Conservation (phyloP, 2,329 filamentous ascomycete genomes). For the Lomentospora prolificans region DNA sequence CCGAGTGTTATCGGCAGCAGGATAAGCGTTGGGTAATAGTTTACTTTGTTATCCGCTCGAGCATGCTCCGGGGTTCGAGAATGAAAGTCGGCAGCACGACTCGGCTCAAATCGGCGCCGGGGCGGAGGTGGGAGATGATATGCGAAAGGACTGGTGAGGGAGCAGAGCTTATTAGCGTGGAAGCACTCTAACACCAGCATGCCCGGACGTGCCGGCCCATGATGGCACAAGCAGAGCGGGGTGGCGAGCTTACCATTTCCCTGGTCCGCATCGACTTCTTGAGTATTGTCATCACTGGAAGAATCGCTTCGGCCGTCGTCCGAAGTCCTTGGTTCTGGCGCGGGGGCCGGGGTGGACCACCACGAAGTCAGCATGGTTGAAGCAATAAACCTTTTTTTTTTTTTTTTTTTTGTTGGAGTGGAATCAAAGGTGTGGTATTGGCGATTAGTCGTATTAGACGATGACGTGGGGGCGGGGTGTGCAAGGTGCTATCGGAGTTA, state of each 20-base stretch:
- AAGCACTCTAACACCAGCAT: not conserved
- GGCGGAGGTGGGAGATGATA: constrained; percentile 93
- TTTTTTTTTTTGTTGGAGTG: not conserved
- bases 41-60: constrained; percentile 97
- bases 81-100: constrained; percentile 97
- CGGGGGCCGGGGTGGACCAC: constrained; percentile 12
- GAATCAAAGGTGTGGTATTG: not conserved
- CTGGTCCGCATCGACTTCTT: constrained; percentile 81
- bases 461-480: constrained; percentile 1
- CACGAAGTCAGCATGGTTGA: constrained; percentile 31
- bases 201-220: not conserved
- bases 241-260: constrained; percentile 63
- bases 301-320: constrained; percentile 41
- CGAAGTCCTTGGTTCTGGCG: constrained; percentile 21
- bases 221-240: not conserved
- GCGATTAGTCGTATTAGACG: not conserved
- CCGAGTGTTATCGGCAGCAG: too few relatives aligned
- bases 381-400: not conserved
- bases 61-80: constrained; percentile 92
- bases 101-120: constrained; percentile 87
- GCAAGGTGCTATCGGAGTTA: not conserved
- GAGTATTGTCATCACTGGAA: constrained; percentile 57
- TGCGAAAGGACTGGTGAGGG: constrained; percentile 73
- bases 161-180: not conserved
- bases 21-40: constrained; percentile 16